Evolutionary conservation across 176 grass and related monocot species (phyloP), one percentile per base, ranked within the genome.

Genomic region (Typha latifolia): DNA sequence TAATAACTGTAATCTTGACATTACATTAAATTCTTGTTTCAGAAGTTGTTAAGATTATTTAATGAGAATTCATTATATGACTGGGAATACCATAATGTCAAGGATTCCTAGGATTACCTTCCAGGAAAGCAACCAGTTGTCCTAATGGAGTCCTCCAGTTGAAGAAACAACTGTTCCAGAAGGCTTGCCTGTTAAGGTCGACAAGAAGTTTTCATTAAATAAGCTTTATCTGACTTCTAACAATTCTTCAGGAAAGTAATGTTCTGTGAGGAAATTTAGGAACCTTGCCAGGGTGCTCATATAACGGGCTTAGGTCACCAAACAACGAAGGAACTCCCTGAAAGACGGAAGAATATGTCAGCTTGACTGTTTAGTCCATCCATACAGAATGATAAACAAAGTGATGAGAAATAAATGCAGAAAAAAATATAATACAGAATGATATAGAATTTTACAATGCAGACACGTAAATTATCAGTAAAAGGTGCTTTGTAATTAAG

Each of bases 251-350:
- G 47, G 52, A 68, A 48, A 77, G 51, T 66, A 29, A 57, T 62
- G 51, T 32, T 24, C 49, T 63, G 29, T 27, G 66, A 59, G 62
- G 16, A 12, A 70, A 32, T 61, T 69, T 26, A 34, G 66, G 73
- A 72, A 99, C 94, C 94, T 99, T 99, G 81, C 79, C 89, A 83
- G 79, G 77, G 15, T 87, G 86, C 63, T 85, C 89, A 52, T 99
- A 99, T 61, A 99, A 82, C 15, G 94, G 86, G 47, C 86, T 85
- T 64, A 99, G 80, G 87, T 99, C 94, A 76, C 83, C 93, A 72
- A 99, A 99, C 51, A 99, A 69, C 14, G 94, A 99, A 27, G 94
- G 94, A 62, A 99, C 86, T 77, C 94, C 94, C 94, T 99, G 77
- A 65, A 16, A 61, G 70, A 68, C 52, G 47, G 19, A 74, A 51